phyloP scores from a whole-genome alignment of 306 rosid genomes.

The Trifolium pratense region DNA sequence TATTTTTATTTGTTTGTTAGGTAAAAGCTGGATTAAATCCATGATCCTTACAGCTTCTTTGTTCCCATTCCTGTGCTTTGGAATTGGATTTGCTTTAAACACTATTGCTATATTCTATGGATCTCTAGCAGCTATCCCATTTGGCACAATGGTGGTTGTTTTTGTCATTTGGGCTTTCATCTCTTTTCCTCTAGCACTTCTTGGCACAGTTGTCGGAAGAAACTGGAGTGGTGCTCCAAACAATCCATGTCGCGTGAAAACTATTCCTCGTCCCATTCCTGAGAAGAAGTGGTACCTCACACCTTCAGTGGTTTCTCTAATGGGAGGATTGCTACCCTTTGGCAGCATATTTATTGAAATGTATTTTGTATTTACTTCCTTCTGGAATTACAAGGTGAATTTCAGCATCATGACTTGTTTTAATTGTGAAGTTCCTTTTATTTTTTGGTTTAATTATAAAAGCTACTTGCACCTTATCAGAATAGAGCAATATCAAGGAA shows the following conservation, averaged over 20 bases:
- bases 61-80: conserved; percentile 97
- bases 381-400: conserved; percentile 90
- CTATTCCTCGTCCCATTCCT: conserved; percentile 99
- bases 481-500: conserved; percentile 36
- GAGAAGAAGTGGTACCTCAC: conserved; percentile 99
- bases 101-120: conserved; percentile 96
- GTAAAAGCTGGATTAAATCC: conserved; percentile 96
- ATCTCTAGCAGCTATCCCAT: conserved; percentile 97
- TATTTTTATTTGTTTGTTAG: conserved; percentile 48
- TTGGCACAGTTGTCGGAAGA: conserved; percentile 98
- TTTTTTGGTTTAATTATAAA: conserved; percentile 30
- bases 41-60: conserved; percentile 98
- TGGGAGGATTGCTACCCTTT: conserved; percentile 99
- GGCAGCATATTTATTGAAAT: conserved; percentile 99
- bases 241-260: conserved; percentile 98
- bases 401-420: conserved; percentile 27
- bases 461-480: conserved; percentile 1
- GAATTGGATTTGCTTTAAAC: conserved; percentile 92
- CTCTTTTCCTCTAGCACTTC: conserved; percentile 97
- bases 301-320: conserved; percentile 91
- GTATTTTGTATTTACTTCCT: conserved; percentile 98
- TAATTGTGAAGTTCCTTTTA: neutral
- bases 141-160: conserved; percentile 97
- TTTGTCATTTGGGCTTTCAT: conserved; percentile 98
- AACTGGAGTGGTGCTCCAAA: conserved; percentile 99